phyloP scores from a whole-genome alignment of 2,329 filamentous ascomycete species.

The Ophiostoma novo-ulmi region DNA sequence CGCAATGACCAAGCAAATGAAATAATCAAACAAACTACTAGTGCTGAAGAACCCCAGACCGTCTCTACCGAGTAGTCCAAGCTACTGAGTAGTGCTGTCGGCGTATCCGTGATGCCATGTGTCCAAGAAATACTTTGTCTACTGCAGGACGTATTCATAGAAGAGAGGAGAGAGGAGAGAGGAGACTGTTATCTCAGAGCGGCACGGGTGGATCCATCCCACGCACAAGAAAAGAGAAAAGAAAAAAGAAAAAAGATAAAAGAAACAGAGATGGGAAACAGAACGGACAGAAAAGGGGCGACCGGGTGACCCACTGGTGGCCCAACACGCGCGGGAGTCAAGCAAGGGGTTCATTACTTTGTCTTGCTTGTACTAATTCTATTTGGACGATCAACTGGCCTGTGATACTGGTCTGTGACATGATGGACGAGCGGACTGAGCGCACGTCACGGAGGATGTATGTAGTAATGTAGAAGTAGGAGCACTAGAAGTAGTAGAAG shows the following conservation, averaged over 20 bases:
- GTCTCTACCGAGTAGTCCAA: too few relatives aligned
- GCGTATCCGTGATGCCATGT: not conserved
- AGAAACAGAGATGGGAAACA: not conserved
- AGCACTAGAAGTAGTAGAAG: not conserved
- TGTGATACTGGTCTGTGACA: slow-evolving; percentile 14
- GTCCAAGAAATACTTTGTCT: not conserved
- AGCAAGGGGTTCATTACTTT: slow-evolving; percentile 3
- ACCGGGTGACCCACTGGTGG: not conserved
- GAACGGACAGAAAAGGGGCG: not conserved
- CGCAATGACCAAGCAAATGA: too few relatives aligned
- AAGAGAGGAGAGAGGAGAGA: not conserved
- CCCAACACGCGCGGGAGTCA: slow-evolving; percentile 5
- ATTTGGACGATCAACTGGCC: slow-evolving; percentile 8
- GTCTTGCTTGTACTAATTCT: not conserved
- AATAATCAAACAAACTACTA: too few relatives aligned
- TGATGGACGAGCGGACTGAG: slow-evolving; percentile 13
- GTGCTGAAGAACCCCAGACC: too few relatives aligned
- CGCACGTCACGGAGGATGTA: not conserved
- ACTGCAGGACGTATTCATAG: too few relatives aligned
- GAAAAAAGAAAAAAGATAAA: not conserved
- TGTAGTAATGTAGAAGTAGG: not conserved
- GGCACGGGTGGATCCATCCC: slow-evolving; percentile 10
- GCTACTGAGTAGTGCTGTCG: not conserved
- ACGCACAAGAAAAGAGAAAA: not conserved
- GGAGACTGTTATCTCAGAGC: not conserved